These are phyloP conservation scores for Quercus alba DNA, from an alignment of 306 rosid species.

Conservation along the genomic window DNA sequence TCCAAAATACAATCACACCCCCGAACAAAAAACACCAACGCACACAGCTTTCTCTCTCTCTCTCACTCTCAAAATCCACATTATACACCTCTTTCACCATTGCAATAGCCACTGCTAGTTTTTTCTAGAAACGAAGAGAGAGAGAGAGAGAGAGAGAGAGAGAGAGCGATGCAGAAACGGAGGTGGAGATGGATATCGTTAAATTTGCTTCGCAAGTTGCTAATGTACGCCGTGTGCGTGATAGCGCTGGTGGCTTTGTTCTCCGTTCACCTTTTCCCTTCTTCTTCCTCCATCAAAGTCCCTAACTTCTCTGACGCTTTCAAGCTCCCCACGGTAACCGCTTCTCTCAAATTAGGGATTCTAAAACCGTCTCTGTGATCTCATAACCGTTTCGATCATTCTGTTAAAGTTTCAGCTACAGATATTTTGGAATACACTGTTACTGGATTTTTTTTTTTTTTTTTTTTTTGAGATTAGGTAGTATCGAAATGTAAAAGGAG, in stretches of 20 bases:
- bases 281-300: slow-evolving; percentile 33
- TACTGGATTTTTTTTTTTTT: not conserved
- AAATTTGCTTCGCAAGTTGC: slow-evolving; percentile 51
- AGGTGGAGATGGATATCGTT: slow-evolving; percentile 37
- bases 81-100: not conserved
- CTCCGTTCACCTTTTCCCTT: slow-evolving; percentile 57
- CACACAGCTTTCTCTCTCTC: not conserved
- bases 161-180: slow-evolving; percentile 62
- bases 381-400: no score
- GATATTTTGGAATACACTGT: not conserved
- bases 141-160: not conserved
- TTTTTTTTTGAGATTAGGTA: not conserved
- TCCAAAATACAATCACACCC: no score
- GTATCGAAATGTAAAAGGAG: not conserved
- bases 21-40: no score
- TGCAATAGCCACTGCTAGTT: not conserved
- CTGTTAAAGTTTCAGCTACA: no score
- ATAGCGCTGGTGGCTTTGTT: slow-evolving; percentile 51
- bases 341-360: no score
- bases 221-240: slow-evolving; percentile 56
- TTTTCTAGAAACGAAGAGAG: slow-evolving; percentile 4
- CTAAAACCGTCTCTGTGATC: no score
- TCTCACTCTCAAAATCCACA: not conserved
- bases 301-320: slow-evolving; percentile 52
- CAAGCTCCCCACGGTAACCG: slow-evolving; percentile 63